These are phyloP conservation scores for Trametes sanguinea DNA, from an alignment of 768 basidiomycete species.

Conservation along the genomic window DNA sequence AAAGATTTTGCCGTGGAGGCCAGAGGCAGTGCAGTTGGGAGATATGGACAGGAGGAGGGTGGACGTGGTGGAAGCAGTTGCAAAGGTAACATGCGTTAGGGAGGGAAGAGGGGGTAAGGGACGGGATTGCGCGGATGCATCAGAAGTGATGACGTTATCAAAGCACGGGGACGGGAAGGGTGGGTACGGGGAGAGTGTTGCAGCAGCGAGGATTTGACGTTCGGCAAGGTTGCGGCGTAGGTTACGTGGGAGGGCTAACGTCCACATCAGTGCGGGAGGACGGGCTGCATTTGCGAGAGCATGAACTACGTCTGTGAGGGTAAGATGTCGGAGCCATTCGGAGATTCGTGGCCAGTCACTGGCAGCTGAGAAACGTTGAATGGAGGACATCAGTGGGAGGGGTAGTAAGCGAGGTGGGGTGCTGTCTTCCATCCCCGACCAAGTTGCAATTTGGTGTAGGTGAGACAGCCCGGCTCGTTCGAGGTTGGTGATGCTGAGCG, in stretches of 20 bases:
- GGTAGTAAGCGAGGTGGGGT: too few species aligned
- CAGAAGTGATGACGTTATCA: too few species aligned
- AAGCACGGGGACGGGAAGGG: too few species aligned
- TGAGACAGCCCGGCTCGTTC: background rate
- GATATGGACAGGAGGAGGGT: background rate
- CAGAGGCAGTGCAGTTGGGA: background rate
- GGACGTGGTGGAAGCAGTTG: background rate
- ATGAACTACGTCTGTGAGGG: too few species aligned
- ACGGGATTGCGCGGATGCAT: too few species aligned
- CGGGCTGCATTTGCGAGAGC: too few species aligned
- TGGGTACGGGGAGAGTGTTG: background rate
- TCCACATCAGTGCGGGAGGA: background rate
- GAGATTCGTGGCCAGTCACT: too few species aligned
- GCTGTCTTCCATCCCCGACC: background rate
- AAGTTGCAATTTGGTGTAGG: background rate
- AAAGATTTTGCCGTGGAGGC: background rate
- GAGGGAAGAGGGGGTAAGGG: background rate
- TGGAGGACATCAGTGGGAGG: too few species aligned
- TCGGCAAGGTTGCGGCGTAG: background rate
- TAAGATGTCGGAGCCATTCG: too few species aligned
- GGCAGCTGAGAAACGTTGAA: too few species aligned
- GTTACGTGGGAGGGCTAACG: background rate
- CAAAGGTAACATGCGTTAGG: background rate
- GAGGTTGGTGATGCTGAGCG: background rate
- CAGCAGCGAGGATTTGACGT: background rate